Evolutionary conservation across 176 grass and related monocot species (phyloP).

Genomic region (Phoenix dactylifera): DNA sequence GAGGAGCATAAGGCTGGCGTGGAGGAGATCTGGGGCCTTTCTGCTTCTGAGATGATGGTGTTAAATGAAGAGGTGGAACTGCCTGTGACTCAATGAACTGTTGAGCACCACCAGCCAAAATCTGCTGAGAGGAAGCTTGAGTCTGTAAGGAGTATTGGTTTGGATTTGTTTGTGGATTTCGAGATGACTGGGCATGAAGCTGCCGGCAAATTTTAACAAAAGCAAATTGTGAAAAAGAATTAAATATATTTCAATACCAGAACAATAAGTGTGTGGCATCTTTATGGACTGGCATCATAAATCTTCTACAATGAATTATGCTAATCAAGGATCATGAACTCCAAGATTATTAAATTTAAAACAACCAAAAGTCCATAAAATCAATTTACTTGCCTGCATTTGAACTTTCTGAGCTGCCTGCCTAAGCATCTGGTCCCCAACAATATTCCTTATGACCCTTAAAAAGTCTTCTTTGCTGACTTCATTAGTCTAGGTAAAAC

Average conservation of each 20-base stretch:
- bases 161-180: slow-evolving; percentile 34
- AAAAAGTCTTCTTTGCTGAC: slow-evolving; percentile 92
- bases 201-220: slow-evolving; percentile 28
- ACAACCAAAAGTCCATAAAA: too few species aligned
- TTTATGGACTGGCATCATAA: too few species aligned
- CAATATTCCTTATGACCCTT: slow-evolving; percentile 79
- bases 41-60: slow-evolving; percentile 15
- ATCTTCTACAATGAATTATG: neutral
- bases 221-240: slow-evolving; percentile 26
- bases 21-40: slow-evolving; percentile 4
- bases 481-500: slow-evolving; percentile 73
- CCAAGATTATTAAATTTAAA: too few species aligned
- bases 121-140: slow-evolving; percentile 59
- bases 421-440: slow-evolving; percentile 95
- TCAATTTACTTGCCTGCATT: slow-evolving; percentile 55
- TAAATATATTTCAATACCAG: slow-evolving; percentile 2
- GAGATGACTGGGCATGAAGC: slow-evolving; percentile 36
- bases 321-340: neutral
- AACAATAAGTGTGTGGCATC: too few species aligned
- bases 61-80: slow-evolving; percentile 9
- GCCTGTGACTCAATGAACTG: slow-evolving; percentile 25
- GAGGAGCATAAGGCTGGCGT: slow-evolving; percentile 19
- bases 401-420: slow-evolving; percentile 80
- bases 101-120: slow-evolving; percentile 34
- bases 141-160: slow-evolving; percentile 43